A percentile compares a stretch with the other conserved stretches of the same genome.
Evolutionary conservation across 1,284 basidiomycete genomes (phyloP).

Genomic region (Fistulinella cinereoalba): DNA sequence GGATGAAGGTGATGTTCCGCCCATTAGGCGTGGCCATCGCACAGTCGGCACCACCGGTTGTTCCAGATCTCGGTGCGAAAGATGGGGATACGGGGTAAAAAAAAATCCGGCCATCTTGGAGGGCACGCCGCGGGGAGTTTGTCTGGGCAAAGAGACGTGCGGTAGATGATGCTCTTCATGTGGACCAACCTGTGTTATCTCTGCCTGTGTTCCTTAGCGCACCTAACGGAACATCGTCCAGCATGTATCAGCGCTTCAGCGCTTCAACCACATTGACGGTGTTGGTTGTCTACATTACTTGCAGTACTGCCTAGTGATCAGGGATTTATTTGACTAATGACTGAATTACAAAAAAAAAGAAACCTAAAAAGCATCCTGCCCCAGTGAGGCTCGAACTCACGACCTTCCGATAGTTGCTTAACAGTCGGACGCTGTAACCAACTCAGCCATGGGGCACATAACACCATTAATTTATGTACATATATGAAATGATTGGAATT

Average conservation of each 20-base stretch:
- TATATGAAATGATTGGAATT: too few species aligned
- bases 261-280: conserved; percentile 3
- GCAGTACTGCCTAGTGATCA: conserved; percentile 2
- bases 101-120: neutral
- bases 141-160: neutral
- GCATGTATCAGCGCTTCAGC: conserved; percentile 11
- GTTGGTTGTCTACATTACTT: conserved; percentile 5
- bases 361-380: conserved; percentile 42
- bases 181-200: conserved; percentile 13
- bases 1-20: conserved; percentile 73
- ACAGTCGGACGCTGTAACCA: conserved; percentile 83
- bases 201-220: conserved; percentile 12
- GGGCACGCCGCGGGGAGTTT: neutral
- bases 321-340: too few species aligned
- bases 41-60: conserved; percentile 38
- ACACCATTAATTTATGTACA: too few species aligned
- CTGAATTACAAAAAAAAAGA: neutral
- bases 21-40: conserved; percentile 36
- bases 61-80: conserved; percentile 66
- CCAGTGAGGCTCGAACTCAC: conserved; percentile 73
- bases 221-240: conserved; percentile 1
- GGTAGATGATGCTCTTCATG: conserved; percentile 1
- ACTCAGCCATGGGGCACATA: conserved; percentile 73
- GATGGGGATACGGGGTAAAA: conserved; percentile 71
- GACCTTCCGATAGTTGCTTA: conserved; percentile 63